These are phyloP conservation scores for Mycocentrospora acerina DNA, from an alignment of 2,329 filamentous ascomycete genomes.

Conservation along the genomic window DNA sequence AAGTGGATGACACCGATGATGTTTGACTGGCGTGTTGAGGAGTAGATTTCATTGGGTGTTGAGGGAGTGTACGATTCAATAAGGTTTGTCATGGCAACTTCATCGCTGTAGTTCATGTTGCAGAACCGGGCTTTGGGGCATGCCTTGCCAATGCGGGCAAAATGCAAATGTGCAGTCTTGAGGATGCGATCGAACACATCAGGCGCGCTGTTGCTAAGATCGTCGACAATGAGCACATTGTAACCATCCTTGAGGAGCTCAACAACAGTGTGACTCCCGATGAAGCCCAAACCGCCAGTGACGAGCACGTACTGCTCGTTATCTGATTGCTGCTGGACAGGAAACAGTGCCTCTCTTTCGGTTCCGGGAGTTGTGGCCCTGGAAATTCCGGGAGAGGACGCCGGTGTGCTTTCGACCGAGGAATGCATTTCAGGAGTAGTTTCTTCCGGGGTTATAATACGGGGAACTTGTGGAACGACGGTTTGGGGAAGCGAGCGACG, in stretches of 20 bases:
- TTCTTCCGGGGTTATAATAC: background rate
- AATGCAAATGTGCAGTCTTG: background rate
- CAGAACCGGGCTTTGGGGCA: conserved; percentile 2
- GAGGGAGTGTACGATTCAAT: conserved; percentile 30
- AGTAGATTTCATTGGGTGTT: too few relatives aligned
- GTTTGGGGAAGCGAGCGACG: conserved; percentile 2
- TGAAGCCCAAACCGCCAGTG: conserved; percentile 52
- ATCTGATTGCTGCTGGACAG: too few relatives aligned
- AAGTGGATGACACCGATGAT: conserved; percentile 66
- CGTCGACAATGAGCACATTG: conserved; percentile 49
- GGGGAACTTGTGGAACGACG: conserved; percentile 1
- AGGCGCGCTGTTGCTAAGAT: conserved; percentile 42
- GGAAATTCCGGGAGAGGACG: conserved; percentile 2
- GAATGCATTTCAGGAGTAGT: background rate
- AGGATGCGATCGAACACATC: conserved; percentile 31
- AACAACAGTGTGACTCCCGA: conserved; percentile 54
- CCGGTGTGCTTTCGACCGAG: background rate
- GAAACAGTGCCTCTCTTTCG: conserved; percentile 1
- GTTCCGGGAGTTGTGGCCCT: conserved; percentile 3
- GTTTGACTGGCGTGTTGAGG: conserved; percentile 25
- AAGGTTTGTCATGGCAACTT: background rate
- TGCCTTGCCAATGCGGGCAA: background rate
- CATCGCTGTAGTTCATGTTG: conserved; percentile 1
- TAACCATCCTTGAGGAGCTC: conserved; percentile 53
- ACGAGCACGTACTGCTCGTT: conserved; percentile 11